A percentile compares a stretch with the other conserved stretches of the same genome.
Conservation (phyloP, 768 basidiomycete genomes). For the Leccinum ochraceum region DNA sequence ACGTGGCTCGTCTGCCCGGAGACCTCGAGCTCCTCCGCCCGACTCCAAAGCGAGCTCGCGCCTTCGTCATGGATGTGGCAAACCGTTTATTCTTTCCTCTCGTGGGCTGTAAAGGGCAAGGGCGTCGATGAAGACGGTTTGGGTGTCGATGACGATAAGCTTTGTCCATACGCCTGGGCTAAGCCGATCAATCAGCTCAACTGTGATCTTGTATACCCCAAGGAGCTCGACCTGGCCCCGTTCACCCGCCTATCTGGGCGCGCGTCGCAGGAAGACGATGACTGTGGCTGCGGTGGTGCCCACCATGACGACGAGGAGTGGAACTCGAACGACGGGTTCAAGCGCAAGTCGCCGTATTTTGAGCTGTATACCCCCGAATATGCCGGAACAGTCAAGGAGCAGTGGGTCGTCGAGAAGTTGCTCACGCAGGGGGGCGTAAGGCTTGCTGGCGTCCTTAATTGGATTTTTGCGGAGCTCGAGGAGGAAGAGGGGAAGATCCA, state of each 20-base stretch:
- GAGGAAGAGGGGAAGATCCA: neutral
- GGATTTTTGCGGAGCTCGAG: slow-evolving; percentile 47
- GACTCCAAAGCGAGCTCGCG: slow-evolving; percentile 7
- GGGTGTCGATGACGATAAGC: slow-evolving; percentile 50
- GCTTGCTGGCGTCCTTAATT: slow-evolving; percentile 82
- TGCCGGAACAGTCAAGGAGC: slow-evolving; percentile 61
- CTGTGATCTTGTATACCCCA: slow-evolving; percentile 82
- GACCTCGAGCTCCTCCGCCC: slow-evolving; percentile 6
- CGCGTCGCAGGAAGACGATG: slow-evolving; percentile 6
- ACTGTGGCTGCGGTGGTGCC: neutral
- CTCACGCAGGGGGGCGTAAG: slow-evolving; percentile 83
- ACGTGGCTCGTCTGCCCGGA: slow-evolving; percentile 71
- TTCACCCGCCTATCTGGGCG: slow-evolving; percentile 32
- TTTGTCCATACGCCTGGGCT: slow-evolving; percentile 84
- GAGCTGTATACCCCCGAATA: slow-evolving; percentile 86
- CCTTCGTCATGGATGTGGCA: slow-evolving; percentile 29
- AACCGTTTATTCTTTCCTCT: slow-evolving; percentile 14
- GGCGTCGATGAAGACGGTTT: slow-evolving; percentile 25
- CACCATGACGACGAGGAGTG: neutral
- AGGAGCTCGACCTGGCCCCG: slow-evolving; percentile 51
- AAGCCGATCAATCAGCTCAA: slow-evolving; percentile 72
- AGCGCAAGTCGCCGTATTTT: slow-evolving; percentile 35
- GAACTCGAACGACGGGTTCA: neutral
- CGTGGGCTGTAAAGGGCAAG: neutral
- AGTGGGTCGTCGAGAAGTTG: slow-evolving; percentile 77